Evolutionary conservation across 305 asterid genomes (phyloP).

Genomic region (Solanum hybrid): DNA sequence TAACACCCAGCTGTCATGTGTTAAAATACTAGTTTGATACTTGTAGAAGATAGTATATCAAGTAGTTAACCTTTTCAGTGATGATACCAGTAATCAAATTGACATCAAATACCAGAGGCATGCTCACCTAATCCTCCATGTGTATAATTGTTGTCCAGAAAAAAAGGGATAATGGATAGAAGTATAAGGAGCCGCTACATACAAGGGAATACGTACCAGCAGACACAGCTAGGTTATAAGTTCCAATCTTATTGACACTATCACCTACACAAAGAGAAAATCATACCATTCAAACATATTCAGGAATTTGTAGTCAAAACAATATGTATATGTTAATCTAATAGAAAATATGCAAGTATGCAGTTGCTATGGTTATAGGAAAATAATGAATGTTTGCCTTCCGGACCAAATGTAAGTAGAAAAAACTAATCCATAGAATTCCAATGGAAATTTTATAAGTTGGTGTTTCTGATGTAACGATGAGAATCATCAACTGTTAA

Average conservation of each 20-base stretch:
- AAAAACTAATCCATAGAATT: background rate
- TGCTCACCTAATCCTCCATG: constrained; percentile 55
- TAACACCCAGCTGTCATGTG: constrained; percentile 38
- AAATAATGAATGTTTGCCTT: background rate
- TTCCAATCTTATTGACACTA: constrained; percentile 87
- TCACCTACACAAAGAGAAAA: constrained; percentile 41
- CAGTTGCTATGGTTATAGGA: background rate
- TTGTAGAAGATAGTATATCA: background rate
- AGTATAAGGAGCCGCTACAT: constrained; percentile 50
- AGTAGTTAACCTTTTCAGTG: constrained; percentile 55
- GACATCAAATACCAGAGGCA: constrained; percentile 74
- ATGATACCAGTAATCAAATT: constrained; percentile 46
- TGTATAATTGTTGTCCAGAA: constrained; percentile 52
- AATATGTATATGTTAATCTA: background rate
- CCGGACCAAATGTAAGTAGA: background rate
- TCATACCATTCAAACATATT: background rate
- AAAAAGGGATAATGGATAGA: constrained; percentile 57
- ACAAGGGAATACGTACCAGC: constrained; percentile 18
- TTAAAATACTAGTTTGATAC: background rate
- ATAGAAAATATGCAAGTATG: background rate
- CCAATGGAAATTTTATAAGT: background rate
- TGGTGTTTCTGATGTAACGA: background rate
- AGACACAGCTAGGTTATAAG: constrained; percentile 69
- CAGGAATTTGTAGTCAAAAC: background rate
- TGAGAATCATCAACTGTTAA: background rate